Percentiles rank a stretch among this genome's conserved stretches.
Evolutionary conservation across 768 basidiomycete genomes (phyloP).

Genomic region (Ramaria sp.): DNA sequence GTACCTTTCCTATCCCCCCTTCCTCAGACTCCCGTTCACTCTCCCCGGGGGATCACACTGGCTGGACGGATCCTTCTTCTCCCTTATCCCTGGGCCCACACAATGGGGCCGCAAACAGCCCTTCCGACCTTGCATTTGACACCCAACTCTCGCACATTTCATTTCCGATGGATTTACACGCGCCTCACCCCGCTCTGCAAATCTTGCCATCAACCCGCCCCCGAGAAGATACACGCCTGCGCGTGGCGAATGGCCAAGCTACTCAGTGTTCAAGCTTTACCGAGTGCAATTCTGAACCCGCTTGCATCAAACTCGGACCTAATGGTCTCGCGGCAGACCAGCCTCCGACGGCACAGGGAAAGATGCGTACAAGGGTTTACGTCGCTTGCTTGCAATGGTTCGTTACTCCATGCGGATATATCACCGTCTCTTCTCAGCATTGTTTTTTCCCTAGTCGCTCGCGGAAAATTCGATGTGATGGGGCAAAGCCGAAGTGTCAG

Average conservation of each 20-base stretch:
- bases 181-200: background rate
- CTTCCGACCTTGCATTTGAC: conserved; percentile 1
- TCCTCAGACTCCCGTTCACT: background rate
- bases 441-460: conserved; percentile 40
- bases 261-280: background rate
- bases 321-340: conserved; percentile 52
- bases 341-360: conserved; percentile 75
- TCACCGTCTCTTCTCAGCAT: conserved; percentile 4
- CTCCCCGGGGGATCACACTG: background rate
- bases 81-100: background rate
- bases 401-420: conserved; percentile 15
- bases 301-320: conserved; percentile 4
- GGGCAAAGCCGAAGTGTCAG: conserved; percentile 64
- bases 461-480: conserved; percentile 76
- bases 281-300: background rate
- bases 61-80: conserved; percentile 6
- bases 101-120: background rate
- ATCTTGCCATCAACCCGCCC: background rate
- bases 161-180: background rate
- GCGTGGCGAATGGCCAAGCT: background rate
- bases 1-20: background rate
- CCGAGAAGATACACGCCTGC: background rate
- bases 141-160: background rate
- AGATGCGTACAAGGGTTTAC: conserved; percentile 60
- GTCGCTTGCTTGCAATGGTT: conserved; percentile 76